Evolutionary conservation across 2,329 filamentous ascomycete species (phyloP), one percentile per base, ranked within the genome.

Genomic region (Diplodia scrobiculata): DNA sequence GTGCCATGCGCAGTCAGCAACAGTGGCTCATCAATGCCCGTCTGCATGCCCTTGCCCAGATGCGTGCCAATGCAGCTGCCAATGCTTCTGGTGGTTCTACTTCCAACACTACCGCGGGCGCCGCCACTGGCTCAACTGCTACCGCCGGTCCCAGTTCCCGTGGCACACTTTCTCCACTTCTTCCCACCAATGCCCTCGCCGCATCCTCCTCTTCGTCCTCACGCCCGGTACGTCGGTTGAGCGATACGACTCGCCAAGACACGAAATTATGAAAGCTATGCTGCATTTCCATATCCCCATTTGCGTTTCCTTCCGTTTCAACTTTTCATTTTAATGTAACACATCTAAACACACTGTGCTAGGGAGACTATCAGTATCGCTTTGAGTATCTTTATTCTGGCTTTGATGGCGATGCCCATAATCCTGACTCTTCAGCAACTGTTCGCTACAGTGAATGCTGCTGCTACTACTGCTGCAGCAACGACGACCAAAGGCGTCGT

Each of bases 21-120:
- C 64, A 66, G 17, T 66, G 64, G 64, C 64, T 66, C 45, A 60
- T 66, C 47, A 66, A 66, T 25, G 48, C 53, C n/a, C 64, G 64
- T n/a, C 32, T 58, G 9, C 64, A 66, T n/a, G 64, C 64, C 13
- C 27, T 66, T 6, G 54, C 64, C 32, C 64, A 66, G 9, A 66
- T 66, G 45, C 64, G 64, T 17, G 54, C 53, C 34, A 60, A 52
- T 10, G 45, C 64, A 14, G 54, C 64, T 5, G 45, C 64, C 13
- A 60, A 60, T 14, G 19, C 53, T 2, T 60, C 64, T 7, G 19
- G 19, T 5, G 25, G 45, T 29, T 45, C 64, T 11, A 32, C 53
- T 11, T 41, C 53, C 21, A 66, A 52, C 52, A 48, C 52, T 19
- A 48, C 38, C 27, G 63, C 63, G 17, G 54, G 38, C 11, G 64